Percentiles rank a stretch among this genome's conserved stretches.
These are phyloP conservation scores for Podaxis sp. DNA, from an alignment of 768 basidiomycete genomes.

Conservation along the genomic window DNA sequence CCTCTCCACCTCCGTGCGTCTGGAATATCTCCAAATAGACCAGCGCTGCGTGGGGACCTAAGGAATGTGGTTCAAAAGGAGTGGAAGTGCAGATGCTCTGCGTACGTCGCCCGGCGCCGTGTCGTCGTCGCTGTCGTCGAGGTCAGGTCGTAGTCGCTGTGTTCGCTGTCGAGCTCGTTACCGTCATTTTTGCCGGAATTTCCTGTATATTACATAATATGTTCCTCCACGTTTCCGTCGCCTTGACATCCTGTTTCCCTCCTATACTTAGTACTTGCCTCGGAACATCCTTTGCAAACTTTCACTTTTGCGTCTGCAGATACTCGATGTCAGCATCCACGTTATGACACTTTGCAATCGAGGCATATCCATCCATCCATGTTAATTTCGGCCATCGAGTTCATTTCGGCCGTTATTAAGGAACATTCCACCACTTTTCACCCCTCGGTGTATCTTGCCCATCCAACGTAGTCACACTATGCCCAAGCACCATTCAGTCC, in stretches of 20 bases:
- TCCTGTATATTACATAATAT: conserved; percentile 10
- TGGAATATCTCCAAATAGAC: conserved; percentile 13
- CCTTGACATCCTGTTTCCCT: conserved; percentile 5
- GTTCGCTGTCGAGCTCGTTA: not conserved
- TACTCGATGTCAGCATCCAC: too few relatives aligned
- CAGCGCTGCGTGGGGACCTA: not conserved
- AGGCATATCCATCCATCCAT: too few relatives aligned
- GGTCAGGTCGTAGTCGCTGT: conserved; percentile 2
- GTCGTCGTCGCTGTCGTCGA: conserved; percentile 10
- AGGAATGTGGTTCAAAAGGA: conserved; percentile 6
- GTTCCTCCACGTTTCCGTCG: not conserved
- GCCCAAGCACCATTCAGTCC: too few relatives aligned
- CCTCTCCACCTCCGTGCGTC: not conserved
- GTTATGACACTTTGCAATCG: too few relatives aligned
- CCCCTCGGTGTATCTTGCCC: too few relatives aligned
- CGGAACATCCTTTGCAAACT: not conserved
- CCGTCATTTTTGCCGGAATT: not conserved
- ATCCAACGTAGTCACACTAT: too few relatives aligned
- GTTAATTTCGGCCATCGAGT: too few relatives aligned
- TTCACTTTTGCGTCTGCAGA: too few relatives aligned
- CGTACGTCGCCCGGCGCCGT: conserved; percentile 12
- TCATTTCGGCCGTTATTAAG: too few relatives aligned
- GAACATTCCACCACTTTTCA: too few relatives aligned
- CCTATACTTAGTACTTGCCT: not conserved
- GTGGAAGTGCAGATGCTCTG: conserved; percentile 10